Base-by-base conservation (phyloP, 2,329 filamentous ascomycete genomes). In the Xylaria multiplex region DNA sequence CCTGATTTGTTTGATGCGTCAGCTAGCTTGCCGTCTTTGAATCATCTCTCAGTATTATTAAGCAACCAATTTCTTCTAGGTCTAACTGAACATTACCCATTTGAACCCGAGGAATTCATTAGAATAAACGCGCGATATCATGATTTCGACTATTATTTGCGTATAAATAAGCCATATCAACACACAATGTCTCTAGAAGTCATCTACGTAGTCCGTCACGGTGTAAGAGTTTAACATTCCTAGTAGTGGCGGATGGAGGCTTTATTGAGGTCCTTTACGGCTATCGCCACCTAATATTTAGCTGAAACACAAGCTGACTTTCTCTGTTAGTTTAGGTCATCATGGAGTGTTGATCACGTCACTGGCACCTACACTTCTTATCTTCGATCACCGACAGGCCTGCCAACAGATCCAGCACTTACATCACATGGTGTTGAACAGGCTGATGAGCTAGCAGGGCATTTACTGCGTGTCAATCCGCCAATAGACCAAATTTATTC, bases 351-450 rank as follows among this genome's bases (percentile, higher is more conserved):
- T 67, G 90, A 98, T 79, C 88, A 89, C 52, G 81, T 85, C 67
- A 95, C 92, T 43, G 95, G 96, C 59, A 85, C 85, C 72, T 98
- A 98, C 82, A 86, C 85, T 60, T 83, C 91, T 27, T 84, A 84
- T 65, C 88, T 96, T 70, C 88, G 85, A 48, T 93, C 92, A 43
- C 95, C 96, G 0, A 98, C 96, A 6, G 92, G 92, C 59, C 93
- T 97, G 69, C 86, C 94, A 3, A 91, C 91, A 30, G 96, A 99
- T 77, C 94, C 94, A 52, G 90, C 93, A 9, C 86, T 99, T 72
- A 93, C 94, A 7, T 89, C 92, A 24, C 90, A 98, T 76, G 96
- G 96, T 64, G 91, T 96, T 46, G 85, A 88, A 58, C 96, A 99
- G 82, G 89, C 93, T 24, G 84, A 87, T 67, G 90, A 98, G 79